A percentile compares a stretch with the other conserved stretches of the same genome.
Conservation (phyloP, 148 eudicot genomes). For the Diospyros kaki region DNA sequence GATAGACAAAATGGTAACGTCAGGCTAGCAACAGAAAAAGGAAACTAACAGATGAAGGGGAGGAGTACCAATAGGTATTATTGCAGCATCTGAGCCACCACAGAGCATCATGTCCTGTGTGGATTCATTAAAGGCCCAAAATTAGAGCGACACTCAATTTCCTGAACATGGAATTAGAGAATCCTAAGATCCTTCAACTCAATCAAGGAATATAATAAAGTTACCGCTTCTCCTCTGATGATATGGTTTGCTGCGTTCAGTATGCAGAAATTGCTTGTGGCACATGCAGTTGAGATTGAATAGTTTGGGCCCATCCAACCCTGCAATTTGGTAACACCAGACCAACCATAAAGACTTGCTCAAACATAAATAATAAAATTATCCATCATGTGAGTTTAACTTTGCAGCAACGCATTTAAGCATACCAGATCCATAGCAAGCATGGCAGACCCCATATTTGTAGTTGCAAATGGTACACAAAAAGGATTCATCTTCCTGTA, state of each 20-base stretch:
- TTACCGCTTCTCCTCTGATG: slow-evolving; percentile 94
- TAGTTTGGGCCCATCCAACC: slow-evolving; percentile 99
- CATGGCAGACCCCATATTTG: slow-evolving; percentile 99
- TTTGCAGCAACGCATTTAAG: slow-evolving; percentile 5
- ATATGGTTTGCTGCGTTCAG: slow-evolving; percentile 92
- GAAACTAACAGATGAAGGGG: slow-evolving; percentile 9
- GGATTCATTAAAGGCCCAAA: slow-evolving; percentile 9
- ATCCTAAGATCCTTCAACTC: slow-evolving; percentile 8
- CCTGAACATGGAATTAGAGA: not conserved
- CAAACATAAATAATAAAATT: not conserved
- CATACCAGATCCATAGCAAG: slow-evolving; percentile 95
- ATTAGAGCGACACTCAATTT: slow-evolving; percentile 1
- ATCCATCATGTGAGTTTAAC: not conserved
- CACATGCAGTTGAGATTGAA: slow-evolving; percentile 97
- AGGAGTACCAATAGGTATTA: slow-evolving; percentile 77
- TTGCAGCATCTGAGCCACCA: slow-evolving; percentile 93
- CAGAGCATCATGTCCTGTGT: slow-evolving; percentile 91
- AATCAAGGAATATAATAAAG: slow-evolving; percentile 23
- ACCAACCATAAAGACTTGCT: slow-evolving; percentile 14
- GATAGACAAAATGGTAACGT: slow-evolving; percentile 3
- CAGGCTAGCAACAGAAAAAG: not conserved
- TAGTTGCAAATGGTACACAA: slow-evolving; percentile 88
- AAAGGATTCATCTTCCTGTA: slow-evolving; percentile 97
- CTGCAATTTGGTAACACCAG: slow-evolving; percentile 33
- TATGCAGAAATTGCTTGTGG: slow-evolving; percentile 95